Evolutionary conservation across 768 basidiomycete species (phyloP), one percentile per base, ranked within the genome.

Genomic region (Mycena metata): DNA sequence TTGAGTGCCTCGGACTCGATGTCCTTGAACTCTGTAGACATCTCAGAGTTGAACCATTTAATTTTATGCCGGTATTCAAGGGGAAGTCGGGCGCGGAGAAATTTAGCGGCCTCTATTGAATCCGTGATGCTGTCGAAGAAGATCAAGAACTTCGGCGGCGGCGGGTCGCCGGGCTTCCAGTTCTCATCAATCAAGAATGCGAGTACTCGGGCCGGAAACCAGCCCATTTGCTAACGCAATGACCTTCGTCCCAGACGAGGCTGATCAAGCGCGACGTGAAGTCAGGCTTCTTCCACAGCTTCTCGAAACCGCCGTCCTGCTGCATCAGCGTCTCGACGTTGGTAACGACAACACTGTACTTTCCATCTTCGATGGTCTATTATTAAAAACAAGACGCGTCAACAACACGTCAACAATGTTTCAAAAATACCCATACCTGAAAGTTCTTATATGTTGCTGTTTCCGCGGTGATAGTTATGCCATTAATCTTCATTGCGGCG

Each of bases 191-290:
- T 67, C 41, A 76, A 52, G 47, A 76, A 76, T 19, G 52, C 52
- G n/a, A 73, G 66, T 83, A 85, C 23, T 81, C 78, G 7, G 72
- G 72, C 2, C 80, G 72, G 66, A 85, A 84, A 16, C 52, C 60
- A 2, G 76, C 76, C 83, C 83, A 84, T 52, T n/a, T n/a, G n/a
- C n/a, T n/a, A n/a, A n/a, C n/a, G n/a, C n/a, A n/a, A n/a, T n/a
- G n/a, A n/a, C n/a, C 82, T 67, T 85, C 80, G 58, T 85, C 83
- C 33, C 82, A 74, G 10, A 77, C 74, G n/a, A 82, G 65, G 67
- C 73, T 72, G 17, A 82, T 67, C 11, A 79, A 61, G 8, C 60
- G 56, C 9, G 58, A 41, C 9, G 68, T 71, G 65, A 79, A 79
- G 23, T 47, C 43, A 2, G 50, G n/a, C 15, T 69, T 67, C 50